These are phyloP conservation scores for Amanita brunnescens DNA, from an alignment of 768 basidiomycete species.

Conservation along the genomic window DNA sequence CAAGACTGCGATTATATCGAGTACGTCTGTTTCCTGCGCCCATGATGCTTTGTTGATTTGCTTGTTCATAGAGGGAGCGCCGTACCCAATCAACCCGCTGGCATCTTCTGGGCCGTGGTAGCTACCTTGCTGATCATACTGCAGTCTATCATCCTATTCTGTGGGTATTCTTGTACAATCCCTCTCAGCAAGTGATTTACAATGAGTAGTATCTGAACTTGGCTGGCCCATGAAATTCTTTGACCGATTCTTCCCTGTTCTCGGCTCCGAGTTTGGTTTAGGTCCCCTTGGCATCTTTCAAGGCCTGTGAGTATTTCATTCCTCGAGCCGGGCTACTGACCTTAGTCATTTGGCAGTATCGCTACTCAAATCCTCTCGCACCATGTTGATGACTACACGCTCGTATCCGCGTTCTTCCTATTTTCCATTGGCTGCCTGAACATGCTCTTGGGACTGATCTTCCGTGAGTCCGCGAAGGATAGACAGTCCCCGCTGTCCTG, in stretches of 20 bases:
- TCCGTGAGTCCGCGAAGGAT: slow-evolving; percentile 57
- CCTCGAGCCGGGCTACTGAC: neutral
- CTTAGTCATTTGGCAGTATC: slow-evolving; percentile 28
- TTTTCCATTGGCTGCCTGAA: slow-evolving; percentile 80
- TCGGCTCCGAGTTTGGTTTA: slow-evolving; percentile 80
- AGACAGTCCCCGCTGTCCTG: slow-evolving; percentile 62
- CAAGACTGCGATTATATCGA: slow-evolving; percentile 75
- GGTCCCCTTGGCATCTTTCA: slow-evolving; percentile 87
- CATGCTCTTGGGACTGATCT: slow-evolving; percentile 73
- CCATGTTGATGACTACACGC: slow-evolving; percentile 74
- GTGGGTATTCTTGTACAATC: slow-evolving; percentile 25
- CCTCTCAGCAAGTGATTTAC: neutral
- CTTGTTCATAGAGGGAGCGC: slow-evolving; percentile 48
- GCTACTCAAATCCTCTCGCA: slow-evolving; percentile 67
- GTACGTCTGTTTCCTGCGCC: slow-evolving; percentile 29
- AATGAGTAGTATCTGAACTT: slow-evolving; percentile 52
- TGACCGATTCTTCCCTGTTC: slow-evolving; percentile 82
- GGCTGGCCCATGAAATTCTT: slow-evolving; percentile 77
- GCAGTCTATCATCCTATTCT: slow-evolving; percentile 66
- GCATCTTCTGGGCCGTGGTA: slow-evolving; percentile 86
- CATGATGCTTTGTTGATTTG: neutral
- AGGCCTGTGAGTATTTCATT: slow-evolving; percentile 47
- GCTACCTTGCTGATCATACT: slow-evolving; percentile 80
- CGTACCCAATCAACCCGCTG: slow-evolving; percentile 90
- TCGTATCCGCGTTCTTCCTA: slow-evolving; percentile 81